These are phyloP conservation scores for Tuber magnatum DNA, from an alignment of 495 filamentous ascomycete genomes.

Conservation along the genomic window DNA sequence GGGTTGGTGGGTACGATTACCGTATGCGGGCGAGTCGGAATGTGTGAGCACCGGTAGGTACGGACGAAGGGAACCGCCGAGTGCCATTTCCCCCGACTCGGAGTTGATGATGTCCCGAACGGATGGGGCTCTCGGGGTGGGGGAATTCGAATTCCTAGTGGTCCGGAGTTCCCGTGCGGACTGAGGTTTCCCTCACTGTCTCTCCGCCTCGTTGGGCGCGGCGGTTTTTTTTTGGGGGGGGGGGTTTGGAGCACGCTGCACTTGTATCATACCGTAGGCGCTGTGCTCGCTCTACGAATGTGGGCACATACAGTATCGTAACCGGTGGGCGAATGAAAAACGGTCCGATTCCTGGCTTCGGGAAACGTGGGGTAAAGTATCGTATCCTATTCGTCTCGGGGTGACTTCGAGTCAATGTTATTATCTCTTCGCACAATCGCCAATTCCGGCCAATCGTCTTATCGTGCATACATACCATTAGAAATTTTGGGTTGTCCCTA, in stretches of 20 bases:
- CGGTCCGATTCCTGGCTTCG: neutral
- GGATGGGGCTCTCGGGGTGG: no score
- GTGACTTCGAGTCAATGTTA: neutral
- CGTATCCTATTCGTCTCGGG: neutral
- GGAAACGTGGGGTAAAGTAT: neutral
- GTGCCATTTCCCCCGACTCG: neutral
- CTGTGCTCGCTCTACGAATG: no score
- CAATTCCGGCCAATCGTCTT: neutral
- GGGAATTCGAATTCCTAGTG: neutral
- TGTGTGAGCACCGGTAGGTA: no score
- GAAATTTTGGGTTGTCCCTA: no score
- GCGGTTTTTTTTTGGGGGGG: no score
- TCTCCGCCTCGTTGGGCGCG: neutral
- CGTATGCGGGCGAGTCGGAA: no score
- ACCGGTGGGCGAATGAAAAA: neutral
- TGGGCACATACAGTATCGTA: neutral
- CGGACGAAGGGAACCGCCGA: no score
- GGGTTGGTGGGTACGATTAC: no score
- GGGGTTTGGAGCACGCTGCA: neutral
- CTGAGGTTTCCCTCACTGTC: neutral
- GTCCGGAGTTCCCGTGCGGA: no score
- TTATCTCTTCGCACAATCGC: neutral
- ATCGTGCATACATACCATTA: neutral
- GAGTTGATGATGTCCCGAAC: neutral
- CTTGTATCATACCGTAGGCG: no score